Evolutionary conservation across 495 filamentous ascomycete genomes (phyloP), one percentile per base, ranked within the genome.

Genomic region (Lepraria neglecta): DNA sequence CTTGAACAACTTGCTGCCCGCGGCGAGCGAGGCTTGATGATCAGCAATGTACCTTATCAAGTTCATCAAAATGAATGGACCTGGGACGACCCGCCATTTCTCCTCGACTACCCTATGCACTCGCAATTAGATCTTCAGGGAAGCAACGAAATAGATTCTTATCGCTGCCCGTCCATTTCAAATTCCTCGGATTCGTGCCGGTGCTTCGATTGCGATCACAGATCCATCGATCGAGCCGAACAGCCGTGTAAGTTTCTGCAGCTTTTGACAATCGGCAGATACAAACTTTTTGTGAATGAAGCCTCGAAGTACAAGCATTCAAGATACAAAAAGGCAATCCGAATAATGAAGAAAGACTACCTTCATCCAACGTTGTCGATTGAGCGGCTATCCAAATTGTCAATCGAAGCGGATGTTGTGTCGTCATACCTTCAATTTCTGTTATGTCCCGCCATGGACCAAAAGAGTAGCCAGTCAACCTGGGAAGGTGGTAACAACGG

Each of bases 391-490:
- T 54, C 24, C 6, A 9, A 38, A 21, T 35, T 27, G 5, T 21
- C 51, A 35, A 54, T 54, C 6, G 31, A 54, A 35, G 51, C 51
- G 31, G 51, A 54, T 35, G 35, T 21, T 38, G 30, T 54, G 15
- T 54, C 17, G 21, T 3, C 9, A 38, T 54, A 54, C 15, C 30
- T 54, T 38, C 51, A 38, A 21, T 35, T 17, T 12, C 31, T 54
- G 17, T 0, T 21, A 4, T 19, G 35, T 19, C 30, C 51, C 15
- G n/a, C n/a, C n/a, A n/a, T n/a, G n/a, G n/a, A n/a, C n/a, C n/a
- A n/a, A n/a, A 54, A 54, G 31, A 35, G 33, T 38, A 11, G 33
- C 33, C 33, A 38, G 6, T 38, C 33, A 38, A 38, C 33, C 33
- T 6, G 1, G 33, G 6, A 38, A 38, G 6, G 6, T 11, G 33